Evolutionary conservation across 2,329 filamentous ascomycete species (phyloP).

Genomic region (Ambrosiella beaveri): DNA sequence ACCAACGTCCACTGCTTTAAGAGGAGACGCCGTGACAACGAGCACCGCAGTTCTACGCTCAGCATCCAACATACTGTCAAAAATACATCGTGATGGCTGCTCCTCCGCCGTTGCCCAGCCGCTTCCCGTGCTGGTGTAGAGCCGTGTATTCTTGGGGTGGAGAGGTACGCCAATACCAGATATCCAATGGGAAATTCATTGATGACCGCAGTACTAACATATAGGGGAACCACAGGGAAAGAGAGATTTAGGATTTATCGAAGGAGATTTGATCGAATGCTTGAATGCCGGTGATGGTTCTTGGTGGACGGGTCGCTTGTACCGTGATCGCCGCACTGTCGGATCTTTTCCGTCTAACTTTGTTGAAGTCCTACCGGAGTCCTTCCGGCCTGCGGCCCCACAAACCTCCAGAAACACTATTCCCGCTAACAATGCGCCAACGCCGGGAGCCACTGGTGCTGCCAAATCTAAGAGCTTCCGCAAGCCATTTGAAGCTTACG

Average conservation of each 20-base stretch:
- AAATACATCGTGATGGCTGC: conserved; percentile 29
- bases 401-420: conserved; percentile 42
- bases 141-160: conserved; percentile 89
- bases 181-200: background rate
- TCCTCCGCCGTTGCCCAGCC: conserved; percentile 47
- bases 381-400: conserved; percentile 48
- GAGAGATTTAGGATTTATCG: conserved; percentile 87
- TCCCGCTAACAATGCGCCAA: conserved; percentile 40
- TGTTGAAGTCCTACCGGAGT: conserved; percentile 71
- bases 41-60: background rate
- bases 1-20: background rate
- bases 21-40: background rate
- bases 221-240: conserved; percentile 44
- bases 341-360: conserved; percentile 96
- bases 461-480: conserved; percentile 47
- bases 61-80: background rate
- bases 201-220: conserved; percentile 5
- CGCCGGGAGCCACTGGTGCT: conserved; percentile 18
- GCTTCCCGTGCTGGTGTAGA: conserved; percentile 81
- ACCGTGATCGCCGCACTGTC: conserved; percentile 75
- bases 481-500: conserved; percentile 50
- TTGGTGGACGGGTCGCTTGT: conserved; percentile 93
- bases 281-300: conserved; percentile 93
- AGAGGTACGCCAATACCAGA: conserved; percentile 36
- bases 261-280: conserved; percentile 95